phyloP scores from a whole-genome alignment of 305 asterid genomes.

The Fraxinus ornus region DNA sequence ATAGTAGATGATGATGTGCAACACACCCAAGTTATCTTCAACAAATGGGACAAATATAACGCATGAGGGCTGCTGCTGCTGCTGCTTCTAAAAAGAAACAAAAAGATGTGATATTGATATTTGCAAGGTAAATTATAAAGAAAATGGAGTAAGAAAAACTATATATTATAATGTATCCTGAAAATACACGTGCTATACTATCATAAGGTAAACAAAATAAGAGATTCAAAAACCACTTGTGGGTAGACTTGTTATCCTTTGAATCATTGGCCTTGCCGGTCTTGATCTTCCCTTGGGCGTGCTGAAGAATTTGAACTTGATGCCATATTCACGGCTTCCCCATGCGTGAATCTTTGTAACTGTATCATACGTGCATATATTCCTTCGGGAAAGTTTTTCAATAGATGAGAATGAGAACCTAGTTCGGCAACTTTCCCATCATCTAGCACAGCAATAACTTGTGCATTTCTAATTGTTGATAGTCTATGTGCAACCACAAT shows the following conservation, averaged over 20 bases:
- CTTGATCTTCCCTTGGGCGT: constrained; percentile 40
- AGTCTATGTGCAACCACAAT: constrained; percentile 91
- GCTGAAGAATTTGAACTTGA: constrained; percentile 44
- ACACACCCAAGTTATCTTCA: not conserved
- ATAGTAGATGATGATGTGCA: not conserved
- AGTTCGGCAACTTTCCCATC: constrained; percentile 96
- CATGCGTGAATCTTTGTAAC: constrained; percentile 74
- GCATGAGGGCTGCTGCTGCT: not conserved
- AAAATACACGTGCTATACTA: constrained; percentile 51
- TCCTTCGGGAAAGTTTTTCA: constrained; percentile 80
- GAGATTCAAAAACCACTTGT: constrained; percentile 34
- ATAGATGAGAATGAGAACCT: constrained; percentile 84
- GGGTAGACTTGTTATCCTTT: constrained; percentile 14
- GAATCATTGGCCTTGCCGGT: constrained; percentile 31
- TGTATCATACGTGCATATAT: constrained; percentile 87
- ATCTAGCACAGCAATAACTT: constrained; percentile 82
- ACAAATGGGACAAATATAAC: not conserved
- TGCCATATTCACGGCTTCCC: constrained; percentile 56
- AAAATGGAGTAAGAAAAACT: not conserved
- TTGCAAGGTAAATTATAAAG: not conserved
- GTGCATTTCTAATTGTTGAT: constrained; percentile 77
- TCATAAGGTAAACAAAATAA: constrained; percentile 46
- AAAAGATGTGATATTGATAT: not conserved
- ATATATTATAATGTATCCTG: constrained; percentile 32
- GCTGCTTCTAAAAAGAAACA: not conserved